Evolutionary conservation across 2,329 filamentous ascomycete species (phyloP).

Genomic region (Aschersonia sp.): DNA sequence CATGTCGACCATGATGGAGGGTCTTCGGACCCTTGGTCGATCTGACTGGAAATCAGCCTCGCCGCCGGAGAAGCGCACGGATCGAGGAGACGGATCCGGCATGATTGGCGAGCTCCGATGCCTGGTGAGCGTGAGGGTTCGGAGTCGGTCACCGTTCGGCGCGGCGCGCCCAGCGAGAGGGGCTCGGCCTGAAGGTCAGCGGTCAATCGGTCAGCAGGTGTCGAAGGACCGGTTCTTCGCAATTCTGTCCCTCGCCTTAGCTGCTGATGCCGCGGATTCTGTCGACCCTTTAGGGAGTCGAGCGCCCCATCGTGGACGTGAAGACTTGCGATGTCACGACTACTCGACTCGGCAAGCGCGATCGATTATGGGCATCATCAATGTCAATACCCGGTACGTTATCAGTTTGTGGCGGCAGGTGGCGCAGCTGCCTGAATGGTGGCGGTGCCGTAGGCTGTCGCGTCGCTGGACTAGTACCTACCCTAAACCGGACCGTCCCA

Average conservation of each 20-base stretch:
- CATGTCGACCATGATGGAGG: slow-evolving; percentile 12
- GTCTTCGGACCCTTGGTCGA: slow-evolving; percentile 23
- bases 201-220: neutral
- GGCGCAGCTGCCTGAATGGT: too few relatives aligned
- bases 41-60: slow-evolving; percentile 29
- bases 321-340: neutral
- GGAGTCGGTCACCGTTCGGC: neutral
- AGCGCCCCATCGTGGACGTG: neutral
- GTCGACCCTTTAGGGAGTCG: neutral
- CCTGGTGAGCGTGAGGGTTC: neutral
- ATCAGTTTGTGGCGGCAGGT: neutral
- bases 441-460: too few relatives aligned
- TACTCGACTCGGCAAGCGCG: neutral
- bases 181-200: slow-evolving; percentile 4
- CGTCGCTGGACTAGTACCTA: too few relatives aligned
- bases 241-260: neutral
- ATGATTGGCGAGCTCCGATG: slow-evolving; percentile 8
- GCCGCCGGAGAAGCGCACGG: slow-evolving; percentile 39
- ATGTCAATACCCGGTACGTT: neutral
- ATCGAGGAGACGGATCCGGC: slow-evolving; percentile 37
- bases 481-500: too few relatives aligned
- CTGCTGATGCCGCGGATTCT: neutral
- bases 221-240: too few relatives aligned
- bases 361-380: neutral
- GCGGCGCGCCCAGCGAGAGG: slow-evolving; percentile 1